Base-by-base conservation (phyloP, 2,329 filamentous ascomycete species). In the Zasmidium citrigriseum region DNA sequence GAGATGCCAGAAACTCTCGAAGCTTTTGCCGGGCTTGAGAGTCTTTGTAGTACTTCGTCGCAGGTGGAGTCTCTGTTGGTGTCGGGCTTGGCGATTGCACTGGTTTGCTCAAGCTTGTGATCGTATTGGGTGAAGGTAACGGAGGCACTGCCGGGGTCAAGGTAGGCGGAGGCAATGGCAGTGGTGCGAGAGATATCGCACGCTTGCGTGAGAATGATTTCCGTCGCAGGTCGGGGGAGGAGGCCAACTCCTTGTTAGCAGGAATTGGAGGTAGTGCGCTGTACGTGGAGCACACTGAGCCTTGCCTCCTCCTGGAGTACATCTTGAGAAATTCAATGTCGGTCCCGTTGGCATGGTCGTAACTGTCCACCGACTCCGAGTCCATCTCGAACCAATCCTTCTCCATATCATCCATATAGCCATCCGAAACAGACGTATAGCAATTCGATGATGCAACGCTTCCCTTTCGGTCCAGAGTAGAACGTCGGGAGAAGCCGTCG, bases 21-120 rank as follows among this genome's bases (percentile, higher is more conserved):
- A 98, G 80, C 75, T 96, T 96, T 67, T 91, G 82, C 29, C 93
- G 86, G 41, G 93, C 91, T 71, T 96, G 90, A 0, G 92, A 91
- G 67, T 97, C 92, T 72, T 91, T 90, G 70, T 96, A 97, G 75
- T 96, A 89, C 38, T 90, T 62, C 12, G 66, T 60, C 18, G 53
- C 53, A 4, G 60, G 46, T 25, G 50, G 45, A 20, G 46, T 45
- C 21, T 52, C 55, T 12, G 27, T 49, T 46, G 34, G 55, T 47
- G 44, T 46, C 18, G 23, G 27, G 27, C n/a, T 45, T n/a, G 2
- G 38, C 3, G 50, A 46, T 18, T 58, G 51, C 18, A 54, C 22
- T 16, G 57, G 48, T 5, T 61, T 51, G 21, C 46, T 45, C 24
- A 45, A 46, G 58, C 3, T 48, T 27, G 23, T 50, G 22, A 55